Evolutionary conservation across 1,284 basidiomycete species (phyloP), one percentile per base, ranked within the genome.

Genomic region (Trametes sp.): DNA sequence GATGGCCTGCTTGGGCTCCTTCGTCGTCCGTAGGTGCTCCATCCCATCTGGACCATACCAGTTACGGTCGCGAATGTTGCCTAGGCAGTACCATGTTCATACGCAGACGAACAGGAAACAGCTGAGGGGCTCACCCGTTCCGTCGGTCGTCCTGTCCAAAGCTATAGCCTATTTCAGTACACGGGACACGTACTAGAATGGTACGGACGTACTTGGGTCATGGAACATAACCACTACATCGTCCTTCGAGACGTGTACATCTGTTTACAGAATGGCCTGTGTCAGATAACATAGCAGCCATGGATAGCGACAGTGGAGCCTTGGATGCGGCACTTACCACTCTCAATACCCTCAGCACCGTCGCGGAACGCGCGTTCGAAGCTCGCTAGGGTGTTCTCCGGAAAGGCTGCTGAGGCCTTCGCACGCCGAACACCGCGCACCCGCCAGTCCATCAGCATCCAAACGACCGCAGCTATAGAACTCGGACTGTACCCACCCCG

Each of bases 271-370:
- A 16, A 4, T 24, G 70, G 59, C 26, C 9, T n/a, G 26, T 26
- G 62, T 68, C 67, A 41, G 35, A 41, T 13, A 24, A 50, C 26
- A 45, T 45, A 31, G 29, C 41, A 45, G n/a, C 19, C 8, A 26
- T 26, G 45, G 13, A 46, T 14, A 13, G 45, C 45, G 14, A 23
- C 24, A 42, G 67, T n/a, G n/a, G n/a, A n/a, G n/a, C n/a, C n/a
- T n/a, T n/a, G n/a, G n/a, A n/a, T n/a, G n/a, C n/a, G n/a, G n/a
- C n/a, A 84, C 87, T 78, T 88, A 92, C 90, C 90, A 74, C 93
- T 95, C 84, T 98, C 96, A 72, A 98, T 95, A 72, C 95, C 96
- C 76, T 98, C 94, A 51, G 95, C 92, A 62, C 96, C 96, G 77
- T 96, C 95, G 52, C 88, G 87, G 68, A 97, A 95, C 67, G 96